phyloP scores from a whole-genome alignment of 805 yeast species.

The Barnettozyma pratensis region DNA sequence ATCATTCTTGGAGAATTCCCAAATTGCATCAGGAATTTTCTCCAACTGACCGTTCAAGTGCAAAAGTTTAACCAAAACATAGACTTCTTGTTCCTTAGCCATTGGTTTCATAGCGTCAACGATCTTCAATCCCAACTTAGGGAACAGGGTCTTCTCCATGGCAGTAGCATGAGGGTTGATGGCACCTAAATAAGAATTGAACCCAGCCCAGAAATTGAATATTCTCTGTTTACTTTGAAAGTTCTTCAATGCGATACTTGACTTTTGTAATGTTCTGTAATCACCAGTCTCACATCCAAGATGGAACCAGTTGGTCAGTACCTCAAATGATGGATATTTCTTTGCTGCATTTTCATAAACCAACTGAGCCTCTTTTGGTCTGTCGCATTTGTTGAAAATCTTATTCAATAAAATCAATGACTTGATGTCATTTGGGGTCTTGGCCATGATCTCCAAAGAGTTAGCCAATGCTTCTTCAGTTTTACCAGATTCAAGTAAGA shows the following conservation, averaged over 20 bases:
- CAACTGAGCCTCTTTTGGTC: conserved; percentile 36
- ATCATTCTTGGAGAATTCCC: conserved; percentile 28
- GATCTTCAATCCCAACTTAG: conserved; percentile 55
- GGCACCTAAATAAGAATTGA: conserved; percentile 42
- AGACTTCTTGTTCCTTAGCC: conserved; percentile 59
- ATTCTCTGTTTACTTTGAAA: conserved; percentile 30
- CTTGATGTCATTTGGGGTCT: conserved; percentile 49
- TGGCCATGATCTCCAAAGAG: conserved; percentile 20
- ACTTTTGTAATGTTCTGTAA: conserved; percentile 47
- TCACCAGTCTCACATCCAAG: conserved; percentile 44
- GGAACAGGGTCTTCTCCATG: conserved; percentile 47
- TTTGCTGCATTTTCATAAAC: conserved; percentile 55
- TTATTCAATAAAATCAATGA: conserved; percentile 44
- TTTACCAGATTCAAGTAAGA: conserved; percentile 27
- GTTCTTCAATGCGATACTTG: conserved; percentile 40
- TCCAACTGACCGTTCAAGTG: conserved; percentile 30
- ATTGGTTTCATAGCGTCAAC: conserved; percentile 49
- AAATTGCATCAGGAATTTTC: conserved; percentile 31
- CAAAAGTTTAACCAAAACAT: conserved; percentile 49
- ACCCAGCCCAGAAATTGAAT: conserved; percentile 50
- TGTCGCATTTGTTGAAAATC: conserved; percentile 37
- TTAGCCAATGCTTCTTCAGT: conserved; percentile 25
- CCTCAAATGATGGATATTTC: conserved; percentile 46
- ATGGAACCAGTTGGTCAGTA: conserved; percentile 54
- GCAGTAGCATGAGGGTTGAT: conserved; percentile 29